Evolutionary conservation across 2,329 filamentous ascomycete genomes (phyloP), one percentile per base, ranked within the genome.

Genomic region (Fusarium camptoceras): DNA sequence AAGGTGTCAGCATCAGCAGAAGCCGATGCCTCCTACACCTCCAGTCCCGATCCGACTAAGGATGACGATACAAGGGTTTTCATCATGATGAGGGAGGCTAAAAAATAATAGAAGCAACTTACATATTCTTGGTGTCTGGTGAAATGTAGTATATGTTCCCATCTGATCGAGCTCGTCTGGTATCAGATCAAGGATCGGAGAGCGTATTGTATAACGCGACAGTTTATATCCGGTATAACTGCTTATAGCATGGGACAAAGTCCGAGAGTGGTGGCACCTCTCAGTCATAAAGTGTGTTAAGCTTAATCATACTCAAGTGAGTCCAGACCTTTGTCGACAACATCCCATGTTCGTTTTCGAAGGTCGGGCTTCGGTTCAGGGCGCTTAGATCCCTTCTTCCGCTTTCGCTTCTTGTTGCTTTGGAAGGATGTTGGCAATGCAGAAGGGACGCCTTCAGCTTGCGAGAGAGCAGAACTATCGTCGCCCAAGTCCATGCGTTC

Each of bases 41-140:
- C 68, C 68, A 73, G 69, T 70, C 71, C 68, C 65, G 77, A 81
- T 97, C 90, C 87, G 94, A 85, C 93, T 97, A 97, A 97, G 94
- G 94, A 97, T 97, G 94, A 97, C 93, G 92, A 94, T 94, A 94
- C 74, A 67, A 83, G 87, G 81, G 80, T 85, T 94, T 89, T 96
- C 94, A 95, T 97, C 94, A 95, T 91, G 64, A 66, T 68, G 63
- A 64, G 69, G 51, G 18, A 28, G 54, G 43, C n/a, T 34, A 20
- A 8, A 47, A 56, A 48, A 31, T 5, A 46, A 56, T 43, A 46
- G 8, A 22, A 50, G 49, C 47, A 47, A 68, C 68, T 66, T 63
- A 75, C 73, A 53, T n/a, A 18, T 16, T 34, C 15, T 22, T 25
- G 2, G 14, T 39, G 18, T 12, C n/a, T 57, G 24, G 12, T 27